Conservation (phyloP, 2,329 filamentous ascomycete genomes). For the Neurospora sp. region DNA sequence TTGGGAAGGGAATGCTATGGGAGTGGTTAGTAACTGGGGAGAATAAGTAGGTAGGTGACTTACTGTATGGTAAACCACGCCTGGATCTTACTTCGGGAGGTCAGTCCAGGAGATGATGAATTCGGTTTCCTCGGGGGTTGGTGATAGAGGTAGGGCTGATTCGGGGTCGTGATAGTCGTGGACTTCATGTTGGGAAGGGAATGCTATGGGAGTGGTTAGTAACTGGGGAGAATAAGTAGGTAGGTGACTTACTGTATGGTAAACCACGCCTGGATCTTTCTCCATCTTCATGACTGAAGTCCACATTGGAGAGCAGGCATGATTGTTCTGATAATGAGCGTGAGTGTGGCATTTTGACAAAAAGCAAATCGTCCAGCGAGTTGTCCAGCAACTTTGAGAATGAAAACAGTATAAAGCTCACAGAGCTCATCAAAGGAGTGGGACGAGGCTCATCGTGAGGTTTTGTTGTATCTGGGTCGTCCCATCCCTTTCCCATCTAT, state of each 20-base stretch:
- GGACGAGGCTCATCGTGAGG: background rate
- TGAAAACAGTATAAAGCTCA: background rate
- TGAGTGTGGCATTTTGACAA: background rate
- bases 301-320: background rate
- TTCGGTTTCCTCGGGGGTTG: background rate
- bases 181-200: background rate
- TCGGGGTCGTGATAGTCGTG: background rate
- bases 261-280: background rate
- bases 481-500: background rate
- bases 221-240: background rate
- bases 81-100: constrained; percentile 20
- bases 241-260: background rate
- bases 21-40: background rate
- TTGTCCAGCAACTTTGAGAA: background rate
- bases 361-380: background rate
- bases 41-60: background rate
- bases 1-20: background rate
- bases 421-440: background rate
- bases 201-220: background rate
- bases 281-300: background rate
- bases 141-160: background rate
- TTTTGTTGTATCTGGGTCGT: background rate
- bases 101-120: constrained; percentile 20
- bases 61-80: background rate
- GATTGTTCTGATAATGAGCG: background rate